Evolutionary conservation across 2,329 filamentous ascomycete species (phyloP).

Genomic region (Hypoxylon sp.): DNA sequence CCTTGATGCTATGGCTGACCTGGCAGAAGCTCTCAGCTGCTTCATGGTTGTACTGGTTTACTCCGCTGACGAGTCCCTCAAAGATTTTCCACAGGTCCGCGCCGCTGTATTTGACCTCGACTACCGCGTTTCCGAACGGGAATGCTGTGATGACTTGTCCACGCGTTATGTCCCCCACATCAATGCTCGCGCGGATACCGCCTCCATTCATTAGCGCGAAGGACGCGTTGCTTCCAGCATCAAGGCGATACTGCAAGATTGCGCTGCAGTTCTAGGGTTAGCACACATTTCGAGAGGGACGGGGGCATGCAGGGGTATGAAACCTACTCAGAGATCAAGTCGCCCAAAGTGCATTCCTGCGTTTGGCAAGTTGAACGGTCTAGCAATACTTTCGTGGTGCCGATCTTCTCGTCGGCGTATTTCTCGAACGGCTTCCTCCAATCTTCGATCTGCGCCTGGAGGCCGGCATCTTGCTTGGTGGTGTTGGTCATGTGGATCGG

Average conservation of each 20-base stretch:
- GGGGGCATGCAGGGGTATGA: not conserved
- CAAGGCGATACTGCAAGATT: constrained; percentile 70
- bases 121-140: constrained; percentile 74
- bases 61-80: constrained; percentile 67
- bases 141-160: constrained; percentile 74
- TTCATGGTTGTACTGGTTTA: constrained; percentile 67
- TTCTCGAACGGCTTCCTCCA: constrained; percentile 73
- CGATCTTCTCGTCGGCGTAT: constrained; percentile 69
- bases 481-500: constrained; percentile 74
- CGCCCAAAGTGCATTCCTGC: constrained; percentile 69
- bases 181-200: constrained; percentile 73
- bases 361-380: constrained; percentile 70
- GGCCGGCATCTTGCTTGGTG: constrained; percentile 66
- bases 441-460: constrained; percentile 68
- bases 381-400: constrained; percentile 65
- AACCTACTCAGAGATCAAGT: constrained; percentile 65
- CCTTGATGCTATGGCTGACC: constrained; percentile 66
- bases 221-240: constrained; percentile 60
- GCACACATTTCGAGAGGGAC: constrained; percentile 43
- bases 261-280: constrained; percentile 56
- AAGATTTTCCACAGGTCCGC: constrained; percentile 67
- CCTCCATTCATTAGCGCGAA: constrained; percentile 74
- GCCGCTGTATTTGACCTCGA: constrained; percentile 67
- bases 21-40: constrained; percentile 71
- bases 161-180: constrained; percentile 70